Evolutionary conservation across 176 grass and related monocot genomes (phyloP), one percentile per base, ranked within the genome.

Genomic region (Carex cristatella): DNA sequence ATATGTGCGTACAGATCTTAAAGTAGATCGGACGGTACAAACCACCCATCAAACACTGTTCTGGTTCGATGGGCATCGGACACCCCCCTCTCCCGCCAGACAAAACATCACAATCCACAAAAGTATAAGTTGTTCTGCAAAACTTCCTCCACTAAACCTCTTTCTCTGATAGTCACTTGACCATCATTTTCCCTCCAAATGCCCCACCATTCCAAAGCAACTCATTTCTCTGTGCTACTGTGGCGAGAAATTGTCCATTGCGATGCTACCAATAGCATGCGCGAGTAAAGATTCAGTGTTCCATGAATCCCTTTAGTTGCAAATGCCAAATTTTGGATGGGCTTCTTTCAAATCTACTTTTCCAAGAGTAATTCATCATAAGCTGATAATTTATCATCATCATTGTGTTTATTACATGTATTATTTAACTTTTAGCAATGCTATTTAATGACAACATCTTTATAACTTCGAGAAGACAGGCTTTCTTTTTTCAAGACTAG

Each of bases 391-490:
- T 30, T 31, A 14, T 54, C 4, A 54, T 53, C 16, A 75, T 54
- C 15, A 75, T 54, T 75, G 44, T 12, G 44, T 44, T 76, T 76
- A 53, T 19, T 53, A 53, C 46, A 73, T 76, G 48, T 48, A 76
- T 30, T 54, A 31, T 54, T 13, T 13, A 16, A 53, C 19, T 53
- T 55, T 71, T n/a, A 46, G 2, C 38, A 71, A 71, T n/a, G 15
- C 38, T 71, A 46, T 71, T 42, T 71, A 12, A 40, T 38, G 57
- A 65, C 37, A 48, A 46, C 3, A 61, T 65, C 8, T 86, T 87
- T 83, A 94, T 37, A 98, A 79, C 76, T 94, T 95, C 40, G 93
- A 98, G 83, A 98, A 98, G 19, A 90, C 87, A 5, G 91, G 91
- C 81, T 93, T 98, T 78, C 89, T 73, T 87, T 92, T 98, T 64